Percentiles rank a stretch among this genome's conserved stretches.
Conservation (phyloP, 2,329 filamentous ascomycete species). For the Pleurostoma richardsiae region DNA sequence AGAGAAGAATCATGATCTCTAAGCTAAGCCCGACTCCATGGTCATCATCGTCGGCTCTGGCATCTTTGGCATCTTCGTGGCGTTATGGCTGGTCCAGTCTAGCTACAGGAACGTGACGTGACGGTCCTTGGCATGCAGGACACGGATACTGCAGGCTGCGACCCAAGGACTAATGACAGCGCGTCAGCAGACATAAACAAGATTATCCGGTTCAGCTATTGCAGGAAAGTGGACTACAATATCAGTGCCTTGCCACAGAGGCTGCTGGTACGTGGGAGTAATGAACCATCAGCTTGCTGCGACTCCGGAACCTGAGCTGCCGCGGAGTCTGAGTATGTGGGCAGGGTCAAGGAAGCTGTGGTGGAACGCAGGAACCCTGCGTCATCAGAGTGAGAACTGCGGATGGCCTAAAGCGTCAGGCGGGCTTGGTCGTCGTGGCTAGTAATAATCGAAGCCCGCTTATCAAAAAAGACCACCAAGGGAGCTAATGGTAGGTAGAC, state of each 20-base stretch:
- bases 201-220: constrained; percentile 4
- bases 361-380: constrained; percentile 1
- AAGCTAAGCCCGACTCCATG: neutral
- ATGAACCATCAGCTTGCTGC: neutral
- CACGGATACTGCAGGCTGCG: neutral
- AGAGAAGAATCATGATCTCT: neutral
- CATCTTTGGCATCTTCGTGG: constrained; percentile 5
- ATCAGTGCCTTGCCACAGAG: constrained; percentile 2
- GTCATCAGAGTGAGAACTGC: constrained; percentile 1
- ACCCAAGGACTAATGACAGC: constrained; percentile 10
- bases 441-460: neutral
- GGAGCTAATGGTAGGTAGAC: neutral
- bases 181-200: constrained; percentile 14
- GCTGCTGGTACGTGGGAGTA: constrained; percentile 2
- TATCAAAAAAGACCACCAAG: neutral
- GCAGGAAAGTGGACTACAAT: neutral
- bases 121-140: constrained; percentile 6
- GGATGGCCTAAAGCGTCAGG: neutral
- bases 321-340: neutral
- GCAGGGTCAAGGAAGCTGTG: constrained; percentile 1
- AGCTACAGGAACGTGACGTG: constrained; percentile 3
- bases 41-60: constrained; percentile 5
- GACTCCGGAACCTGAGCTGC: neutral
- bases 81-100: constrained; percentile 5
- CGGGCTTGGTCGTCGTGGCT: constrained; percentile 1